Evolutionary conservation across 192 early-diverging fungal genomes (phyloP), one percentile per base, ranked within the genome.

Genomic region (Coemansia reversa): DNA sequence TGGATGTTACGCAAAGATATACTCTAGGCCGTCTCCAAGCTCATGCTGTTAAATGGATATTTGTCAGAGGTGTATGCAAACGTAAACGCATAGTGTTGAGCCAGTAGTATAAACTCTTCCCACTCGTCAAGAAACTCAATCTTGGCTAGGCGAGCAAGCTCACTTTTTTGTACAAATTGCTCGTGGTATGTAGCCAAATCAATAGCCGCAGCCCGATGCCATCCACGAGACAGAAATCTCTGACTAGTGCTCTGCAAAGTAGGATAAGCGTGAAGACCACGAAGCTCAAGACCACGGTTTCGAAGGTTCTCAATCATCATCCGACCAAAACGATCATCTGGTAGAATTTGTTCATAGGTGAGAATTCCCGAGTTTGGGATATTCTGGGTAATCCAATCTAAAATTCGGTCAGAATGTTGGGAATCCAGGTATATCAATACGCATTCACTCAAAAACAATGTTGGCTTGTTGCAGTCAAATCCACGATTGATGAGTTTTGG

Each of bases 401-500:
- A 55, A 35, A 98, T 89, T 4, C 47, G 47, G 47, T 90, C 83
- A 0, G 92, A 87, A 53, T 84, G 76, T 8, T 57, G 18, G 1
- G 93, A 85, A 32, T 87, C 83, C 25, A 97, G 70, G 75, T 98
- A 98, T 7, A 98, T 89, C 33, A 97, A 77, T 19, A 96, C 93
- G 51, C 94, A 97, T 74, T 98, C 97, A 58, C 94, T 93, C 6
- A 98, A 65, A 58, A 96, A 93, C 45, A 98, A 72, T 0, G 95
- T 98, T 4, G 95, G 93, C 9, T 53, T 56, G 0, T 24, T 23
- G 11, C 20, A 11, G 30, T 85, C 74, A 12, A 84, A 75, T 2
- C 90, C 88, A 23, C 60, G 63, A 28, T 64, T 66, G 7, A 78
- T 19, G 22, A 98, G 73, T 45, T 83, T 80, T 16, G 86, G 82